Base-by-base conservation (phyloP, 2,329 filamentous ascomycete species). In the Penicillium sp. region DNA sequence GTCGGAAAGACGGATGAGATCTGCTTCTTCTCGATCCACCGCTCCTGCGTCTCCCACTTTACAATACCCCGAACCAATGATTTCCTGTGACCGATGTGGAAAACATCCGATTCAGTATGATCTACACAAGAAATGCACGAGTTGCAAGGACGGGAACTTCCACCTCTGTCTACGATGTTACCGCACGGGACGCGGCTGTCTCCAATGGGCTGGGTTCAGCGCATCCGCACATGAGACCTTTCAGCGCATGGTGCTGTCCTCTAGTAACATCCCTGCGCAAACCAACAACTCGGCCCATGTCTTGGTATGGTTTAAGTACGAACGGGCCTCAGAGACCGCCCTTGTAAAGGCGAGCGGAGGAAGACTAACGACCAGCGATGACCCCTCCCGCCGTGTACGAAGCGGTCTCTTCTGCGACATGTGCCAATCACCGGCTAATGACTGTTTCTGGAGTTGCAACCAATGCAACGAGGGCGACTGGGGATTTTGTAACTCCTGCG, bases 381-480 rank as follows among this genome's bases (percentile, higher is more conserved):
- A 91, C 64, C 87, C 88, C 0, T 72, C 75, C 4, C 77, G 78
- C 33, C 77, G 88, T 19, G 72, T 93, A 0, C 83, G 93, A 68
- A 84, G 81, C 44, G 92, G 92, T 16, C 84, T 88, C 5, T 96
- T 96, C 68, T 97, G 92, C 66, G 82, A 86, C 31, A 79, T 80
- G 40, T 96, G 92, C 66, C 75, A 79, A 14, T 75, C 80, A 0
- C 87, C 83, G 75, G 80, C 89, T 0, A 91, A 95, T 61, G 80
- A 86, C 43, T 93, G 89, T 69, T 95, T 88, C 70, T 97, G 91
- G 92, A 84, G 88, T 54, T 97, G 92, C 67, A 82, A 87, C 51
- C 68, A 79, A 22, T 97, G 92, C 72, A 95, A 95, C 61, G 84
- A 93, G 54, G 92, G 89, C 4, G 91, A 95, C 64, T 97, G 91